Evolutionary conservation across 2,329 filamentous ascomycete species (phyloP).

Genomic region (Aspergillus sp.): DNA sequence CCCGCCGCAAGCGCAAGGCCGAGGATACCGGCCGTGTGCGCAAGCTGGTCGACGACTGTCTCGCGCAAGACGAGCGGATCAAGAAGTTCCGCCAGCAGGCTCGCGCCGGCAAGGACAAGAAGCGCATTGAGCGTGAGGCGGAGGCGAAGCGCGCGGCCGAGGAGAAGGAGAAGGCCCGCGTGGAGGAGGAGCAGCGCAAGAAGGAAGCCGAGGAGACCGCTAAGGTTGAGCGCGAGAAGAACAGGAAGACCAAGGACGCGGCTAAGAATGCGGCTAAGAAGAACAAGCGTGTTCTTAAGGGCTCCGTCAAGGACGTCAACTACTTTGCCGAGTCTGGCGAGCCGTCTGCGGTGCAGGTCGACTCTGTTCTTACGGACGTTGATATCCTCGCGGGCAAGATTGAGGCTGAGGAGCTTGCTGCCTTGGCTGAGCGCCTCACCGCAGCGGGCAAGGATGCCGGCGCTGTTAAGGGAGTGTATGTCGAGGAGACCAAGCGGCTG

Average conservation of each 20-base stretch:
- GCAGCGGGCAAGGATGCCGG: slow-evolving; percentile 65
- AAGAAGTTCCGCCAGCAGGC: slow-evolving; percentile 93
- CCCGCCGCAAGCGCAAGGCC: slow-evolving; percentile 98
- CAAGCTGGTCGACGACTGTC: slow-evolving; percentile 77
- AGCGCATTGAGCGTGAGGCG: slow-evolving; percentile 79
- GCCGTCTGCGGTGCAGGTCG: slow-evolving; percentile 65
- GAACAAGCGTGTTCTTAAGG: slow-evolving; percentile 97
- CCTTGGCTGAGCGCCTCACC: slow-evolving; percentile 69
- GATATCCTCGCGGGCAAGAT: slow-evolving; percentile 82
- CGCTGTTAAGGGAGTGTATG: slow-evolving; percentile 80
- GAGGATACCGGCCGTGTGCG: slow-evolving; percentile 90
- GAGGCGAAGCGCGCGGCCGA: slow-evolving; percentile 80
- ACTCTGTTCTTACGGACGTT: slow-evolving; percentile 72
- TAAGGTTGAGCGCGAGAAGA: slow-evolving; percentile 71
- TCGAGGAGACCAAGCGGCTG: slow-evolving; percentile 66
- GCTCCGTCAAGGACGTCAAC: slow-evolving; percentile 92
- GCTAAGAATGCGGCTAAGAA: slow-evolving; percentile 99
- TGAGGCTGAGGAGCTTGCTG: slow-evolving; percentile 81
- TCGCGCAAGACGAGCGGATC: slow-evolving; percentile 83
- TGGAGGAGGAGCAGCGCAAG: slow-evolving; percentile 67
- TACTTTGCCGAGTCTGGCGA: slow-evolving; percentile 73
- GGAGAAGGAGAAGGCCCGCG: slow-evolving; percentile 73
- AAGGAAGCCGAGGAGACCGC: slow-evolving; percentile 80
- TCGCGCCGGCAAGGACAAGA: slow-evolving; percentile 93
- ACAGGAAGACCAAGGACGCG: slow-evolving; percentile 96